A percentile compares a stretch with the other conserved stretches of the same genome.
phyloP scores from a whole-genome alignment of 2,329 filamentous ascomycete species.

The Macrophomina tecta region DNA sequence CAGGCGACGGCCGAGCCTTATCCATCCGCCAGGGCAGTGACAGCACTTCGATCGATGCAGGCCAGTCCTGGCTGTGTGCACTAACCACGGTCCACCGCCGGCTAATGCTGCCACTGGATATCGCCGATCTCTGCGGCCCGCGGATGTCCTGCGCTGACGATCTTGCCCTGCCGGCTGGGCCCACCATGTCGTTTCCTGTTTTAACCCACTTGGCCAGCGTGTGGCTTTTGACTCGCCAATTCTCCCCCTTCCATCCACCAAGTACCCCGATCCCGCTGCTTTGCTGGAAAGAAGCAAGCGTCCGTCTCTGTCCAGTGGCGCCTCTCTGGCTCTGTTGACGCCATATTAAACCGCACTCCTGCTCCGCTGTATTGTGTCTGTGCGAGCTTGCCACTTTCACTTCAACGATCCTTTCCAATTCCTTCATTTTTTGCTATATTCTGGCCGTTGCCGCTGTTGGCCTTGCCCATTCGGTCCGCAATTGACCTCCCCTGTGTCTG shows the following conservation, averaged over 20 bases:
- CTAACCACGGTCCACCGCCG: not conserved
- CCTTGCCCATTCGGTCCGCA: no score
- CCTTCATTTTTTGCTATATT: not conserved
- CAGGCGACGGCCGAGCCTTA: not conserved
- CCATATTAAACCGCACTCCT: not conserved
- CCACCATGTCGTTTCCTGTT: constrained; percentile 6
- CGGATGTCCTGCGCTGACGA: constrained; percentile 2
- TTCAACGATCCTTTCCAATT: not conserved
- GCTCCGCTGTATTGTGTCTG: not conserved
- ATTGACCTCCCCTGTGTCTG: no score
- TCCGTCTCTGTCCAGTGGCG: constrained; percentile 4
- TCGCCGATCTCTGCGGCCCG: not conserved
- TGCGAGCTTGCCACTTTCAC: not conserved
- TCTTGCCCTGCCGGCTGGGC: constrained; percentile 8
- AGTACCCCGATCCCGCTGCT: not conserved
- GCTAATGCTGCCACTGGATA: not conserved
- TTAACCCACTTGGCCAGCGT: constrained; percentile 6
- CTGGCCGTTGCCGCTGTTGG: no score
- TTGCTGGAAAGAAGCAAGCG: constrained; percentile 7
- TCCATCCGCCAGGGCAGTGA: not conserved
- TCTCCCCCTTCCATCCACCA: not conserved
- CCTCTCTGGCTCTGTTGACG: not conserved
- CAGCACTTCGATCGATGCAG: not conserved
- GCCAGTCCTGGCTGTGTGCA: constrained; percentile 2
- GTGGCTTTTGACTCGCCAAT: constrained; percentile 1